Evolutionary conservation across 305 asterid genomes (phyloP).

Genomic region (Ruellia speciosa): DNA sequence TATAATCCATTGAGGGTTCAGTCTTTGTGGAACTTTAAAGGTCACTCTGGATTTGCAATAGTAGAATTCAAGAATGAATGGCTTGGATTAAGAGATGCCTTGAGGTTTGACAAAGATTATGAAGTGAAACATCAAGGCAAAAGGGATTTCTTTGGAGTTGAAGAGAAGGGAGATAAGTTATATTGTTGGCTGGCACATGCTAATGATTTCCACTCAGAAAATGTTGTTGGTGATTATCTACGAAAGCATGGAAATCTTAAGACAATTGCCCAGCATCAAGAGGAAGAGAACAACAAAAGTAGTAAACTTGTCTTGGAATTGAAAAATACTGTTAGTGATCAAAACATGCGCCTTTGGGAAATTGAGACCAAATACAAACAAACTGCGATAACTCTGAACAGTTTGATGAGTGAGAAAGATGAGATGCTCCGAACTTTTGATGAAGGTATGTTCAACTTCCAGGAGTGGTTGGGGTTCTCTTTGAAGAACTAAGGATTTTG

Average conservation of each 20-base stretch:
- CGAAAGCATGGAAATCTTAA: slow-evolving; percentile 28
- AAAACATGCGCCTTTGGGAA: slow-evolving; percentile 27
- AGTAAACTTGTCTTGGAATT: slow-evolving; percentile 31
- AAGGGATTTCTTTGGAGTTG: slow-evolving; percentile 24
- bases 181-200: slow-evolving; percentile 39
- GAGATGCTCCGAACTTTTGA: slow-evolving; percentile 31
- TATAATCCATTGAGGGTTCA: slow-evolving; percentile 42
- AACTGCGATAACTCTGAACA: slow-evolving; percentile 29
- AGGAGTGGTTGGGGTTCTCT: too few relatives aligned
- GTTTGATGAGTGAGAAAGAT: slow-evolving; percentile 36
- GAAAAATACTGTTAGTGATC: slow-evolving; percentile 27
- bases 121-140: slow-evolving; percentile 44
- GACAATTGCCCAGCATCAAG: slow-evolving; percentile 25
- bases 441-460: slow-evolving; percentile 31
- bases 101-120: slow-evolving; percentile 45
- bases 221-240: slow-evolving; percentile 27
- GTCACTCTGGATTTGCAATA: slow-evolving; percentile 20
- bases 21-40: slow-evolving; percentile 36
- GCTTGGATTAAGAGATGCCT: slow-evolving; percentile 48
- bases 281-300: slow-evolving; percentile 25
- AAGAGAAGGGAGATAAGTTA: slow-evolving; percentile 21
- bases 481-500: too few relatives aligned
- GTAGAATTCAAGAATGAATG: slow-evolving; percentile 45
- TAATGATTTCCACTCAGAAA: slow-evolving; percentile 22
- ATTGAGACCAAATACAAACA: slow-evolving; percentile 44